These are phyloP conservation scores for Malassezia japonica DNA, from an alignment of 1,284 basidiomycete species.

Conservation along the genomic window DNA sequence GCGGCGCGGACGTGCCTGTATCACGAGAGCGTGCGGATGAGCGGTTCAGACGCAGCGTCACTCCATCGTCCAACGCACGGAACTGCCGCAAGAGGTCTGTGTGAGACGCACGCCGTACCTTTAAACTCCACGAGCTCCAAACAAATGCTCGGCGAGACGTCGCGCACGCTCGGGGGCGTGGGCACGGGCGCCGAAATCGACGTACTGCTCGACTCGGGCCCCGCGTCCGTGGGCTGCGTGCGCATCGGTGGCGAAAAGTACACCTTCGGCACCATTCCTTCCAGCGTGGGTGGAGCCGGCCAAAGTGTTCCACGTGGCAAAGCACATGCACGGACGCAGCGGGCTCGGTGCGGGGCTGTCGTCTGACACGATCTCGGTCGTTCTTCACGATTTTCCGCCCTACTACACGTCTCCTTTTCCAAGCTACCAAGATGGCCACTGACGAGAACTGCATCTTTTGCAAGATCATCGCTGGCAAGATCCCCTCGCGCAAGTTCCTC, in stretches of 20 bases:
- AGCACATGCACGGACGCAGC: background rate
- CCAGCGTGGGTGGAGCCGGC: background rate
- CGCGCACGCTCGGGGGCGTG: constrained; percentile 21
- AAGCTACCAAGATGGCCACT: constrained; percentile 27
- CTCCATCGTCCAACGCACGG: constrained; percentile 35
- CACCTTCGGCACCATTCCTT: constrained; percentile 5
- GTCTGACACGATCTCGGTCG: background rate
- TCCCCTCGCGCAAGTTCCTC: constrained; percentile 50
- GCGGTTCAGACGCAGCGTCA: constrained; percentile 38
- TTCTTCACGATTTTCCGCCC: constrained; percentile 29
- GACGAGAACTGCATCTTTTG: constrained; percentile 50
- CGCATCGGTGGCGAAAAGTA: constrained; percentile 15
- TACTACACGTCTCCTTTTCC: constrained; percentile 18
- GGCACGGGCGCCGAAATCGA: background rate
- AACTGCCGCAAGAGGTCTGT: constrained; percentile 36
- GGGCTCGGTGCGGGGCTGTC: background rate
- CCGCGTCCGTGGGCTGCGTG: background rate
- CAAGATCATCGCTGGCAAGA: constrained; percentile 51
- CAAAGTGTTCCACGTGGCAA: background rate
- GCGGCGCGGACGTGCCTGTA: constrained; percentile 24
- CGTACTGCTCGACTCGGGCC: background rate
- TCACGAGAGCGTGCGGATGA: constrained; percentile 30
- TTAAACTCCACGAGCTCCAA: constrained; percentile 32
- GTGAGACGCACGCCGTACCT: constrained; percentile 6
- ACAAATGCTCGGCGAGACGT: constrained; percentile 27